Evolutionary conservation across 164 flowering plant genomes (phyloP).

Genomic region (Berberis thunbergii): DNA sequence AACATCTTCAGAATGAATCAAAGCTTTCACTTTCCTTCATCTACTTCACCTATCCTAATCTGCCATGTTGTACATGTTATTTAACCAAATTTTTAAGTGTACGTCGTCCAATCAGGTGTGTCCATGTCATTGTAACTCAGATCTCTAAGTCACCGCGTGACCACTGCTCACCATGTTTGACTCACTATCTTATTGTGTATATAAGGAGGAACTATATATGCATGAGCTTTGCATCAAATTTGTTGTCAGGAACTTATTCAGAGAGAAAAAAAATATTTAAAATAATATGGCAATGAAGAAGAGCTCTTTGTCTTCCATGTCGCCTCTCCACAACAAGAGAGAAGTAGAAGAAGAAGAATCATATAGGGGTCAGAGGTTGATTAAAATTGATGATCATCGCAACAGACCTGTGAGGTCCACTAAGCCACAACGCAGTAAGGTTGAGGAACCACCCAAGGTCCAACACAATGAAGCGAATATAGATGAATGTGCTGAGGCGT

Average conservation of each 20-base stretch:
- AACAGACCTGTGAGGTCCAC: background rate
- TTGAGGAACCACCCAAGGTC: constrained; percentile 11
- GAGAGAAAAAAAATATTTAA: background rate
- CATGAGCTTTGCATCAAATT: background rate
- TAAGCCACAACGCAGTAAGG: background rate
- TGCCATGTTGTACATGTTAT: no score
- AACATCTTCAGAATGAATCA: no score
- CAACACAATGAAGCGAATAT: constrained; percentile 41
- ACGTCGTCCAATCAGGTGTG: no score
- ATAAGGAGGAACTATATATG: background rate
- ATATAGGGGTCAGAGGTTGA: background rate
- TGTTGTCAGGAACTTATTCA: background rate
- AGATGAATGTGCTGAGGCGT: constrained; percentile 57
- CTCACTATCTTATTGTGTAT: no score
- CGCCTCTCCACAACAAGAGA: background rate
- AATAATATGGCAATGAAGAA: constrained; percentile 3
- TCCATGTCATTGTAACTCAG: no score
- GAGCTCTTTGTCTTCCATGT: background rate
- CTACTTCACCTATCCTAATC: no score
- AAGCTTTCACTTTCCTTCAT: no score
- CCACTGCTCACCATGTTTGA: no score
- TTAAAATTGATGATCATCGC: no score
- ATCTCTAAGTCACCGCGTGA: no score
- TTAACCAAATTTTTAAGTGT: no score
- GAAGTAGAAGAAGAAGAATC: constrained; percentile 6